Base-by-base conservation (phyloP, 169 alveolate genomes). In the Eimeria falciformis region DNA sequence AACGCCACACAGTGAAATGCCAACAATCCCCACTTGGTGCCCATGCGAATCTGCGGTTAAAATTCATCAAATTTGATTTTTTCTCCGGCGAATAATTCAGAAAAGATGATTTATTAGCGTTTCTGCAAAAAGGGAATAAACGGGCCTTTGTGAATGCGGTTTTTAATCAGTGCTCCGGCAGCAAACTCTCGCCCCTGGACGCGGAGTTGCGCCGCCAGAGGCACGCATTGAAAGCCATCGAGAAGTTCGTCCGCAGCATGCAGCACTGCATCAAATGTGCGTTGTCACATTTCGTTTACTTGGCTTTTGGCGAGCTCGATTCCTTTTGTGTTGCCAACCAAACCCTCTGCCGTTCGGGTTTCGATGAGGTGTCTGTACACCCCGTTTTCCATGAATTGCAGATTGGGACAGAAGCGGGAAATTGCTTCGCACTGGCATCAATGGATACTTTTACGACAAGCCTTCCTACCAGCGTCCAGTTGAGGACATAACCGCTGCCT, bases 181-280 rank as follows among this genome's bases (percentile, higher is more conserved):
- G 40, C 85, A 50, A 27, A 29, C 27, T 27, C 46, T 18, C 85
- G 5, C 85, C 85, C 29, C 85, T 75, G 7, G 85, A 75, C 14
- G 62, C 65, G 85, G 85, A 75, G 66, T 21, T 75, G 58, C 85
- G 65, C 29, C 85, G 85, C 4, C 85, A 75, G 65, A 43, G 85
- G 85, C 40, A 45, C 21, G 85, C 85, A 18, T 65, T 75, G n/a
- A 75, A 46, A 47, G 85, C 85, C 27, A 46, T 75, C 40, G 45
- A 40, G 21, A 25, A 75, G 58, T 75, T 75, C n/a, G 85, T 75
- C 66, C 66, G 18, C 66, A 46, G 66, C 85, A 43, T 75, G 27
- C 85, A 75, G 66, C 40, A 45, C 23, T 40, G 85, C 62, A 11
- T 75, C 33, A 75, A 21, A 29, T 75, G 85, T 75, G 46, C 66